phyloP scores from a whole-genome alignment of 106 monocot species.

The Acorus gramineus region DNA sequence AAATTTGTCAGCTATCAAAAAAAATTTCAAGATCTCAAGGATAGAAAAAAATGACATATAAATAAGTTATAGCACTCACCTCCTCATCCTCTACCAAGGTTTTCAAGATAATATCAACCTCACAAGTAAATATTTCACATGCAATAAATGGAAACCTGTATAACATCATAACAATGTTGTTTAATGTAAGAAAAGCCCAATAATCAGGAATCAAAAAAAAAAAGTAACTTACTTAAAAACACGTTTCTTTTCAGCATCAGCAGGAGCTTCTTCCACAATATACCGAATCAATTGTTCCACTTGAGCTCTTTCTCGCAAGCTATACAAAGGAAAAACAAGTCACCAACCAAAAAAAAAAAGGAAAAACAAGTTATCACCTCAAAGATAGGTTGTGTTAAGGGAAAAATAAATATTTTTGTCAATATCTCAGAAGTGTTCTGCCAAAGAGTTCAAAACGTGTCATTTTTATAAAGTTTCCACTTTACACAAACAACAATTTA shows the following conservation, averaged over 20 bases:
- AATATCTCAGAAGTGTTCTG: too few relatives aligned
- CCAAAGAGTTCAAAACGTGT: too few relatives aligned
- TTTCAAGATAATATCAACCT: conserved; percentile 68
- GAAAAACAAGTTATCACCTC: not conserved
- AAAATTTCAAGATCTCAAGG: not conserved
- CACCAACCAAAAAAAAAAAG: not conserved
- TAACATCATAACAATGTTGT: not conserved
- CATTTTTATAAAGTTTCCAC: too few relatives aligned
- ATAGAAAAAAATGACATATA: not conserved
- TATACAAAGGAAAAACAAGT: conserved; percentile 8
- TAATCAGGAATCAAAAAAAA: not conserved
- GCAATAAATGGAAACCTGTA: conserved; percentile 84
- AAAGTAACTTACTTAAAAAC: conserved; percentile 43
- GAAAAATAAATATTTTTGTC: too few relatives aligned
- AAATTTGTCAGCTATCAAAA: too few relatives aligned
- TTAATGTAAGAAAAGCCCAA: not conserved
- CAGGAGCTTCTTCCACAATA: conserved; percentile 71
- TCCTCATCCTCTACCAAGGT: conserved; percentile 74
- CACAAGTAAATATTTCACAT: conserved; percentile 93
- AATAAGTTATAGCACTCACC: conserved; percentile 19
- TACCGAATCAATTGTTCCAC: conserved; percentile 74
- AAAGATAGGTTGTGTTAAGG: too few relatives aligned
- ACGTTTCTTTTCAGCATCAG: conserved; percentile 57
- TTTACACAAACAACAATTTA: too few relatives aligned
- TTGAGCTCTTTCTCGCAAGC: conserved; percentile 62